Base-by-base conservation (phyloP, 441 rosid species). In the Capsella rubella region DNA sequence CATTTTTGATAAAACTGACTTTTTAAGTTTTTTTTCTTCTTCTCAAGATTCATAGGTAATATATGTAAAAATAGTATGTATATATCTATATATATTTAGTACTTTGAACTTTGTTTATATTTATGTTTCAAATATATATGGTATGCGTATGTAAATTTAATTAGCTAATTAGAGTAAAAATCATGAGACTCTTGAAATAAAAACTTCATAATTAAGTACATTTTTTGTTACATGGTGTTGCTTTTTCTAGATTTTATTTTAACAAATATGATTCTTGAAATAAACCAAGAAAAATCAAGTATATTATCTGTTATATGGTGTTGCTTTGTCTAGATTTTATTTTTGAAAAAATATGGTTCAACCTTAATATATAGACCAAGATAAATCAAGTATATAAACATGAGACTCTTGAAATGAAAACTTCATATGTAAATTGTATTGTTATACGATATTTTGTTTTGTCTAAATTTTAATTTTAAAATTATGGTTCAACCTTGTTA, bases 1-100 rank as follows among this genome's bases (percentile, higher is more conserved):
- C 3, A 67, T 46, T 46, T 46, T 46, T 46, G 51, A 49, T 49
- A 47, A 21, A 47, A 16, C 52, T 47, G 27, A 7, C 7, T 61
- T 16, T 47, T 54, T 35, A 61, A 62, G 64, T 43, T 67, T 75
- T 75, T 29, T 5, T 29, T 29, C 4, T 29, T 31, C 6, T 31
- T 69, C 8, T 68, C 57, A 60, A 42, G 14, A 74, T 40, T 40
- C 31, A 53, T 57, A 35, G 42, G 59, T 73, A 45, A 35, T 35
- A 53, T n/a, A 47, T 64, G 51, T 21, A 21, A 47, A 34, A 54
- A 46, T 6, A 34, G 35, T 56, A 34, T 46, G 16, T 64, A 3
- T 16, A 47, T 45, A 50, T 29, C 31, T 21, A 21, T 21, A 21
- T 21, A 21, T 0, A 21, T n/a, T 32, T 32, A 56, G 40, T 64